Evolutionary conservation across 2,329 filamentous ascomycete genomes (phyloP), one percentile per base, ranked within the genome.

Genomic region (Cercospora brassicicola): DNA sequence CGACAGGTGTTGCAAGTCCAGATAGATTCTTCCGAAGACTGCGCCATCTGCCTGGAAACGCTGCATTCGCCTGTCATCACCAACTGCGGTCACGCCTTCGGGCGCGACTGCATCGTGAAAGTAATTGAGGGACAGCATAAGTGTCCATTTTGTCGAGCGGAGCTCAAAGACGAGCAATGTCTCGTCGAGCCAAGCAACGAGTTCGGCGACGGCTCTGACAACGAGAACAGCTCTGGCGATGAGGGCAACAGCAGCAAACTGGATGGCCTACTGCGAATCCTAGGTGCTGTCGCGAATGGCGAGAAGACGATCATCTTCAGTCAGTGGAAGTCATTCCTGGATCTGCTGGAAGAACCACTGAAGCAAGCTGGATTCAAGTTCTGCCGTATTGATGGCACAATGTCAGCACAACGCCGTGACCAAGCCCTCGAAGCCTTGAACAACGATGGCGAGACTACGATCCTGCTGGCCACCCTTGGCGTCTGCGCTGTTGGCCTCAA

Each of bases 401-500:
- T 96, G 91, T 84, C 84, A 8, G 86, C 90, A 0, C 78, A 83
- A 0, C 82, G 85, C 59, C 90, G 94, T n/a, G 93, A 97, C 74
- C 82, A 84, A 15, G 89, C 91, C 0, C 89, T 96, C 56, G 79
- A 85, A 2, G 83, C 86, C 0, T 86, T 97, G 31, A 89, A 91
- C 66, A 83, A 84, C 2, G 89, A 95, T 66, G 83, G 88, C 0
- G 78, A 86, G 1, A 92, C 88, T 67, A 90, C 88, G 0, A 87
- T 97, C 73, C 85, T 97, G 82, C 88, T 97, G 2, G 93, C 93
- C 2, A 93, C 90, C 75, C 82, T 97, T 51, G 87, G 88, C 7
- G 93, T 95, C 6, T 94, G 92, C 79, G 91, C 90, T 62, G 93
- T 97, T 1, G 93, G 93, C 0, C 84, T 97, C 56, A 96, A 96